Conservation (phyloP, 108 stramenopile species). For the Nitzschia putrida region DNA sequence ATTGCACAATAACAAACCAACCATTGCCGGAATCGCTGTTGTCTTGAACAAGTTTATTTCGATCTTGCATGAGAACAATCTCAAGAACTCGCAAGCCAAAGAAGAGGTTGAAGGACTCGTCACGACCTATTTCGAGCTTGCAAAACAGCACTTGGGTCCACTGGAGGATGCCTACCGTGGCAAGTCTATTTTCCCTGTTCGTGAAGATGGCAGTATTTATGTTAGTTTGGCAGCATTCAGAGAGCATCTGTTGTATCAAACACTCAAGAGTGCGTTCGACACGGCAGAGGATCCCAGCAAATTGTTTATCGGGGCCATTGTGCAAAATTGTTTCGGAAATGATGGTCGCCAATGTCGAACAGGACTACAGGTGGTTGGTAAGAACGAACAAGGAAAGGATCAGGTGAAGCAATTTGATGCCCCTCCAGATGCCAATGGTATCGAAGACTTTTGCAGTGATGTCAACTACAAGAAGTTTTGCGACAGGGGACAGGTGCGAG, state of each 20-base stretch:
- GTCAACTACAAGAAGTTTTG: slow-evolving; percentile 58
- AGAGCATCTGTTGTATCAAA: slow-evolving; percentile 81
- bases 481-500: slow-evolving; percentile 71
- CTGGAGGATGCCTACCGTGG: slow-evolving; percentile 61
- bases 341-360: slow-evolving; percentile 55
- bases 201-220: slow-evolving; percentile 78
- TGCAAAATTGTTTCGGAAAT: slow-evolving; percentile 91
- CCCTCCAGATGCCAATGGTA: slow-evolving; percentile 75
- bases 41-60: slow-evolving; percentile 52
- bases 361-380: slow-evolving; percentile 74
- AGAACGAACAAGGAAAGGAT: slow-evolving; percentile 46
- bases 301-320: slow-evolving; percentile 84
- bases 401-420: slow-evolving; percentile 58
- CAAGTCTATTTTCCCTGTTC: slow-evolving; percentile 59
- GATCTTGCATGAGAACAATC: slow-evolving; percentile 40
- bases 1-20: slow-evolving; percentile 42
- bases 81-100: slow-evolving; percentile 28
- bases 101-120: slow-evolving; percentile 38
- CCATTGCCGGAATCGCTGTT: slow-evolving; percentile 57
- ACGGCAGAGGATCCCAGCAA: slow-evolving; percentile 76
- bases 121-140: slow-evolving; percentile 47
- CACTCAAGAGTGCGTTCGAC: slow-evolving; percentile 76
- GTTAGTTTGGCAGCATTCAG: slow-evolving; percentile 88
- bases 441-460: slow-evolving; percentile 69
- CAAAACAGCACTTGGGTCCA: slow-evolving; percentile 43